Evolutionary conservation across 441 rosid species (phyloP).

Genomic region (Omphalea diandra): DNA sequence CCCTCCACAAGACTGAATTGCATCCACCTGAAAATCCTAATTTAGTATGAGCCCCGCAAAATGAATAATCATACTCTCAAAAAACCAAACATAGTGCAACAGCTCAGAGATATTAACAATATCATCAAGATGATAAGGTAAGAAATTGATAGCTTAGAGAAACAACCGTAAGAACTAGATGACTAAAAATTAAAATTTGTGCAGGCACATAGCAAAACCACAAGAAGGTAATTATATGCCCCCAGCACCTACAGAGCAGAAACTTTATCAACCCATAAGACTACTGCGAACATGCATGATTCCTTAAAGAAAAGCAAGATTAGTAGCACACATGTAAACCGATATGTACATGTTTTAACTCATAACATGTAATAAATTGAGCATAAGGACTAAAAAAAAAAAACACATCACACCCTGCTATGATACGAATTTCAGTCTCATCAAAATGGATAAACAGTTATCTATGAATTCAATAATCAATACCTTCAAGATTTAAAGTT

Average conservation of each 20-base stretch:
- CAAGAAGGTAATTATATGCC: background rate
- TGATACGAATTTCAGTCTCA: background rate
- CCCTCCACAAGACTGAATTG: constrained; percentile 84
- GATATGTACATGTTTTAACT: background rate
- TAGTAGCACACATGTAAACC: background rate
- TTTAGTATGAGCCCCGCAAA: constrained; percentile 26
- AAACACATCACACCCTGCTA: background rate
- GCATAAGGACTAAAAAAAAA: background rate
- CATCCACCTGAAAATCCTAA: constrained; percentile 63
- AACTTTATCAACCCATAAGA: background rate
- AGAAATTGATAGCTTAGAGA: background rate
- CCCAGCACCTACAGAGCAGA: background rate
- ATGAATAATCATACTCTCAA: constrained; percentile 10
- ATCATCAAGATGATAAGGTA: background rate
- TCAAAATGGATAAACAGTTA: background rate
- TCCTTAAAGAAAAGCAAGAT: background rate
- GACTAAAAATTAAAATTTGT: background rate
- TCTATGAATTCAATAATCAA: background rate
- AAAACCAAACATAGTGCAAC: constrained; percentile 1
- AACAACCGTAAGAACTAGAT: background rate
- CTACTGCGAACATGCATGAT: background rate
- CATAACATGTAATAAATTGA: background rate
- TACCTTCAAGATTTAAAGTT: too few relatives aligned
- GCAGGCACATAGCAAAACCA: background rate
- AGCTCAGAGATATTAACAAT: background rate